Conservation (phyloP, 2,329 filamentous ascomycete genomes). For the Plectosphaerella plurivora region DNA sequence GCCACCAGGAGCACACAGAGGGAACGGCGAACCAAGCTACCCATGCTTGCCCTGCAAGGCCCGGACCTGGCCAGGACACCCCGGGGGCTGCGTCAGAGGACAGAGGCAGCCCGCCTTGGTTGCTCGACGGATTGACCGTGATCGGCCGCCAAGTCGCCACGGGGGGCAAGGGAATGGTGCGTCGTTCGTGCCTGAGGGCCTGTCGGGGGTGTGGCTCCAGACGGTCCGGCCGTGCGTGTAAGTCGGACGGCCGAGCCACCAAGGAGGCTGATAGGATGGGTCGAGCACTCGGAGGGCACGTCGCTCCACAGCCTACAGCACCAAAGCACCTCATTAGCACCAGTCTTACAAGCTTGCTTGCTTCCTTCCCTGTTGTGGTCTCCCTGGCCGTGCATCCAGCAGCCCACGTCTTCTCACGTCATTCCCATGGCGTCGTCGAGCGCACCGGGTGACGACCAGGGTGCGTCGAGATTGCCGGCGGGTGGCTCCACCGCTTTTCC, state of each 20-base stretch:
- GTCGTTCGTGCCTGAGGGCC: not conserved
- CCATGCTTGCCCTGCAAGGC: too few species aligned
- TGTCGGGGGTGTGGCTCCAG: not conserved
- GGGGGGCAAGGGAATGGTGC: not conserved
- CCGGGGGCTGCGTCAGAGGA: not conserved
- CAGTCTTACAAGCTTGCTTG: not conserved
- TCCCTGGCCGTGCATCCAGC: not conserved
- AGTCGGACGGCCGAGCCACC: not conserved
- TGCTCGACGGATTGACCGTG: not conserved
- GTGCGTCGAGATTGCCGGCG: not conserved
- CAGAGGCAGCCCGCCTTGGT: not conserved
- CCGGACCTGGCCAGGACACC: not conserved
- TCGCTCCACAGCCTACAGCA: too few species aligned
- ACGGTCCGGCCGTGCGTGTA: not conserved
- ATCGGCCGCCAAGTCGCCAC: not conserved
- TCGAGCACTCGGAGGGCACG: too few species aligned
- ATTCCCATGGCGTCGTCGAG: not conserved
- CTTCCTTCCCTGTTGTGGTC: not conserved
- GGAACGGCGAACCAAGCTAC: not conserved
- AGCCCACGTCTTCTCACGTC: not conserved
- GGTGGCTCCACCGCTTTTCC: not conserved
- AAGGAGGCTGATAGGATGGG: not conserved
- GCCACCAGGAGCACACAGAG: not conserved
- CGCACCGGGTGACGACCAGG: too few species aligned
- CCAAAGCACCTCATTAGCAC: too few species aligned